Conservation (phyloP, 2,329 filamentous ascomycete genomes). For the Chrysoporthe puriensis region DNA sequence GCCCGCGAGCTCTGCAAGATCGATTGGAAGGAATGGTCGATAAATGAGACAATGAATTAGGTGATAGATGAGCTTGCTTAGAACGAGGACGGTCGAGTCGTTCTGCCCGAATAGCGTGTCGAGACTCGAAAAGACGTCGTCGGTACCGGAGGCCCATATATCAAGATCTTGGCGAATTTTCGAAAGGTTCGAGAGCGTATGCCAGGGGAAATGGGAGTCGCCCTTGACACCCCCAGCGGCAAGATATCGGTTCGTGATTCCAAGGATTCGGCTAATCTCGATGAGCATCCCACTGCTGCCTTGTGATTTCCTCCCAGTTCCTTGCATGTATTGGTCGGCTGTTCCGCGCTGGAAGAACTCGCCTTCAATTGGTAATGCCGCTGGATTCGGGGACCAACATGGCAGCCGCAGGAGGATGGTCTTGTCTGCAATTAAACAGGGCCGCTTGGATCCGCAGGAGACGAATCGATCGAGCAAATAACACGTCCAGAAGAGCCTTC, state of each 20-base stretch:
- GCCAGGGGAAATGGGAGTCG: constrained; percentile 90
- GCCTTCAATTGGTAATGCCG: constrained; percentile 68
- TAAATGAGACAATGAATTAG: constrained; percentile 86
- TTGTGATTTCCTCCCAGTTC: constrained; percentile 70
- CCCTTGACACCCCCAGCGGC: constrained; percentile 86
- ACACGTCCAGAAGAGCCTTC: constrained; percentile 87
- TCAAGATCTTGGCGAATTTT: constrained; percentile 86
- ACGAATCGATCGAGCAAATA: constrained; percentile 86
- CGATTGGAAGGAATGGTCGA: constrained; percentile 82
- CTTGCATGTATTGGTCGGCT: constrained; percentile 74
- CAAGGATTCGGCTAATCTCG: constrained; percentile 80
- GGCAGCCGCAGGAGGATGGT: constrained; percentile 76
- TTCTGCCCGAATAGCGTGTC: constrained; percentile 75
- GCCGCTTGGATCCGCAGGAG: constrained; percentile 78
- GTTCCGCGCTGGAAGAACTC: constrained; percentile 80
- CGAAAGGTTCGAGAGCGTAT: constrained; percentile 80
- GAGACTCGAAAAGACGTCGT: constrained; percentile 77
- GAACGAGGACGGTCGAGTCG: constrained; percentile 76
- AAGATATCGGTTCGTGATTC: constrained; percentile 81
- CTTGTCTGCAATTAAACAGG: constrained; percentile 78
- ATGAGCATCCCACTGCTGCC: constrained; percentile 81
- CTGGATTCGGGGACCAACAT: constrained; percentile 68
- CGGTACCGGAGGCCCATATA: constrained; percentile 80
- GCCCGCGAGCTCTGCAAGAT: constrained; percentile 78
- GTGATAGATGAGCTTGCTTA: constrained; percentile 87